Base-by-base conservation (phyloP, 805 yeast genomes). In the Lipomyces sp. region DNA sequence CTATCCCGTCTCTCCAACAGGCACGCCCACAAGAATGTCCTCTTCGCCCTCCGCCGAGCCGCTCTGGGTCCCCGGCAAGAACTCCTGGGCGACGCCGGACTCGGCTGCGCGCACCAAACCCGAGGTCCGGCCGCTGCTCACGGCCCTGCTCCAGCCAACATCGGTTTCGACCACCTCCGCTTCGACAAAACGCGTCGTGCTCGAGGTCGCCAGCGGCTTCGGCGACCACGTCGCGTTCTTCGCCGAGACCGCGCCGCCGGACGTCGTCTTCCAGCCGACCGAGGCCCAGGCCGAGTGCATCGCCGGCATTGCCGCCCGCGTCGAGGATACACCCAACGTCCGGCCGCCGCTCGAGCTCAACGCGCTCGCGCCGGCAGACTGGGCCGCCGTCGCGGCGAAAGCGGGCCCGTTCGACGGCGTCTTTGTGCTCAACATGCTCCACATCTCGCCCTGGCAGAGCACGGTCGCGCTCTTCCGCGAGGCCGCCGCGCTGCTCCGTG, bases 11-110 rank as follows among this genome's bases (percentile, higher is more conserved):
- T n/a, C n/a, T n/a, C n/a, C n/a, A n/a, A n/a, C n/a, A n/a, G 29
- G 10, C 29, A 26, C 29, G 6, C 29, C 6, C 6, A 7, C 29
- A 6, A 26, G 10, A 26, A 26, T 26, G 29, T 26, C 29, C 29
- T 6, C 29, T 10, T 6, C 29, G 10, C 10, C 29, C 29, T 6
- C 6, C 29, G 29, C 29, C 29, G 29, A 7, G 10, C 10, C 29
- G 6, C 10, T 26, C n/a, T n/a, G n/a, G 6, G 29, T 26, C 29
- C 58, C 58, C 16, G 55, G 55, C 28, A 26, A 39, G 37, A 55
- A 55, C 26, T 55, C 59, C 14, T 55, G 59, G 59, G 55, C 59
- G 11, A 39, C 40, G 4, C 44, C 53, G 11, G 59, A 58, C 18
- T 44, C 59, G 11, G 59, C 59, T 2, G 23, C 46, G 16, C 59